Percentiles rank a stretch among this genome's conserved stretches.
These are phyloP conservation scores for Salix arbutifolia DNA, from an alignment of 345 rosid genomes.

Conservation along the genomic window DNA sequence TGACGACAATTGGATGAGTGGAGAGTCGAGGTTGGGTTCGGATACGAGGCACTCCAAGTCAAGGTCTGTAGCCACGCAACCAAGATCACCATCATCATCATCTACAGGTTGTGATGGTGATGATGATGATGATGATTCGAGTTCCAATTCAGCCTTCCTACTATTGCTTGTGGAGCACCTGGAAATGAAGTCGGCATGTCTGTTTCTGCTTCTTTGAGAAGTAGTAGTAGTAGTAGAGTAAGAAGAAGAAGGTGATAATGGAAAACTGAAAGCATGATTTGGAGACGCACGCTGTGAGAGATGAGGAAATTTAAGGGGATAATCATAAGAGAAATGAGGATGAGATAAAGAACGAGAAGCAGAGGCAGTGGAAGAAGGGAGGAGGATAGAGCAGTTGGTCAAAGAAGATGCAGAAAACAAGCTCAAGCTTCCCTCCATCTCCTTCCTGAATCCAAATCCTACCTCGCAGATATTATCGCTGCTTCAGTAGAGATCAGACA, in stretches of 20 bases:
- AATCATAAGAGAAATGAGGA: not conserved
- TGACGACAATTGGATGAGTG: no score
- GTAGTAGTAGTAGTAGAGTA: no score
- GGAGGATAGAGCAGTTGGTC: no score
- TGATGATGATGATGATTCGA: conserved; percentile 1
- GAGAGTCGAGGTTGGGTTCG: not conserved
- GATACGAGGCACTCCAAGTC: conserved; percentile 44
- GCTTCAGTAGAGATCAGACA: no score
- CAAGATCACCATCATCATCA: no score
- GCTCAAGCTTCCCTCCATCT: no score
- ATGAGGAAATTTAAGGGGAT: no score
- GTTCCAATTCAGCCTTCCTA: conserved; percentile 2
- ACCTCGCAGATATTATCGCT: no score
- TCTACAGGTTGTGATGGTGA: not conserved
- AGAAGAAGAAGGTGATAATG: not conserved
- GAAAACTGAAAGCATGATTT: not conserved
- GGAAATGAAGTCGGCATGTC: not conserved
- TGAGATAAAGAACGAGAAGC: not conserved
- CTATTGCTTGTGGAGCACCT: conserved; percentile 18
- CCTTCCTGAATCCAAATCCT: no score
- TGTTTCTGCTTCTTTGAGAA: not conserved
- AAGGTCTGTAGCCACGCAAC: conserved; percentile 41
- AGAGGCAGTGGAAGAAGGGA: not conserved
- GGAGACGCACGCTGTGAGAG: no score
- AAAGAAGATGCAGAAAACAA: no score